Evolutionary conservation across 768 basidiomycete species (phyloP).

Genomic region (Polyporus arcularius): DNA sequence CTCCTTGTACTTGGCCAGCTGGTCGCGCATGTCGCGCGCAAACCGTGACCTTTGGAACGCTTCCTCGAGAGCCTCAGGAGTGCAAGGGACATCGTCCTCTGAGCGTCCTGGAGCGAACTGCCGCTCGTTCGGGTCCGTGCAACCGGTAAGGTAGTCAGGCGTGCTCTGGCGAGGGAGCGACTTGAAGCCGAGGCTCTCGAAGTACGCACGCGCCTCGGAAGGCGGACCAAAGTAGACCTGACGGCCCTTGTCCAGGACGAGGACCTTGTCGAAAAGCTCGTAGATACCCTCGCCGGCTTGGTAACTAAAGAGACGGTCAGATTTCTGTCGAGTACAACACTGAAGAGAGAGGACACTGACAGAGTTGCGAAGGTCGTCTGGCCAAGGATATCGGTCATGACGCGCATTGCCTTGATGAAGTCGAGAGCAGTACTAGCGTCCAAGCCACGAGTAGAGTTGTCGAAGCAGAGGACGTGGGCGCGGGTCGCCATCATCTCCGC

Average conservation of each 20-base stretch:
- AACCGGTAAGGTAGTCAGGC: slow-evolving; percentile 83
- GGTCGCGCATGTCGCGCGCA: slow-evolving; percentile 43
- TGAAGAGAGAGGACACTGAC: slow-evolving; percentile 36
- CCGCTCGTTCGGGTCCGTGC: slow-evolving; percentile 85
- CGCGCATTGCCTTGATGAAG: slow-evolving; percentile 74
- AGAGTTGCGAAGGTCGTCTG: slow-evolving; percentile 81
- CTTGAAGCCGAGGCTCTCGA: slow-evolving; percentile 72
- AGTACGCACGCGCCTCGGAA: slow-evolving; percentile 74
- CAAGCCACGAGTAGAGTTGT: slow-evolving; percentile 79
- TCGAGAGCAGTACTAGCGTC: slow-evolving; percentile 90
- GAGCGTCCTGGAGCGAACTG: slow-evolving; percentile 69
- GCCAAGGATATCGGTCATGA: slow-evolving; percentile 82
- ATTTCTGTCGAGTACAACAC: too few species aligned
- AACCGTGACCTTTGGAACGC: slow-evolving; percentile 57
- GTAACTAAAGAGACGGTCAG: slow-evolving; percentile 25
- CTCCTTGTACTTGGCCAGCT: slow-evolving; percentile 56
- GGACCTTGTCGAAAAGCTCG: slow-evolving; percentile 82
- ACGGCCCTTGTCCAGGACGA: slow-evolving; percentile 78
- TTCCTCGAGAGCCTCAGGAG: slow-evolving; percentile 66
- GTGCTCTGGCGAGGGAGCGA: slow-evolving; percentile 81
- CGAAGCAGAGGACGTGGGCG: slow-evolving; percentile 80
- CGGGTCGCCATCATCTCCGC: slow-evolving; percentile 87
- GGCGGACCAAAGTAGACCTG: slow-evolving; percentile 83
- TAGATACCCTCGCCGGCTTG: slow-evolving; percentile 81
- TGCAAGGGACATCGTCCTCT: slow-evolving; percentile 58